Percentiles rank a stretch among this genome's conserved stretches.
These are phyloP conservation scores for Penicillium crustosum DNA, from an alignment of 2,329 filamentous ascomycete species.

Conservation along the genomic window DNA sequence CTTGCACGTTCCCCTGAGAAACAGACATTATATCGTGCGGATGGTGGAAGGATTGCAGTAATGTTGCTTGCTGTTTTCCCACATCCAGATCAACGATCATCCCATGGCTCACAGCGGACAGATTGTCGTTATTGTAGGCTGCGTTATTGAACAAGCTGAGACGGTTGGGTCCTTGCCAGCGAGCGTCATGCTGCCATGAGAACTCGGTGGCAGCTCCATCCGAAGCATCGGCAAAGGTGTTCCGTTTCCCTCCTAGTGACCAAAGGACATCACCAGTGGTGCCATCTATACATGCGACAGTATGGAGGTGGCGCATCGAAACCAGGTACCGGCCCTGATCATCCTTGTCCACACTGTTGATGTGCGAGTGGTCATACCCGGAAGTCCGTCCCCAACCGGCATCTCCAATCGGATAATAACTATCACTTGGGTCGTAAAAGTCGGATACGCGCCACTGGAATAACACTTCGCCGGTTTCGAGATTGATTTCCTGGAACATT, in stretches of 20 bases:
- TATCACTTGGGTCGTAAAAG: slow-evolving; percentile 34
- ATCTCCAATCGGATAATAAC: slow-evolving; percentile 17
- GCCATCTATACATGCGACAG: slow-evolving; percentile 44
- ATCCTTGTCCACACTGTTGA: slow-evolving; percentile 56
- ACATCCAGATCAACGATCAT: slow-evolving; percentile 19
- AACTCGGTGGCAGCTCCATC: slow-evolving; percentile 25
- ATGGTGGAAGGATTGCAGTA: slow-evolving; percentile 18
- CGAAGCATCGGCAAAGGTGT: slow-evolving; percentile 29
- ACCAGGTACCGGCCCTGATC: slow-evolving; percentile 44
- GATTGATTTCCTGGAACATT: slow-evolving; percentile 48
- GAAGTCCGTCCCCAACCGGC: slow-evolving; percentile 19
- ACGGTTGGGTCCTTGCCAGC: slow-evolving; percentile 25
- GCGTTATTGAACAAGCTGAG: slow-evolving; percentile 32
- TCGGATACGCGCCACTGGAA: slow-evolving; percentile 50
- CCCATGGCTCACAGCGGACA: slow-evolving; percentile 18
- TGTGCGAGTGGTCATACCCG: slow-evolving; percentile 56
- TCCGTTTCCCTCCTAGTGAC: slow-evolving; percentile 32
- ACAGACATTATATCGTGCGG: slow-evolving; percentile 20
- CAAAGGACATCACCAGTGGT: slow-evolving; percentile 27
- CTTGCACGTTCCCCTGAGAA: slow-evolving; percentile 24
- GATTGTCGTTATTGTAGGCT: slow-evolving; percentile 18
- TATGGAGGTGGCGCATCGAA: slow-evolving; percentile 41
- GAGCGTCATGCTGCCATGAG: slow-evolving; percentile 34
- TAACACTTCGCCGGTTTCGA: slow-evolving; percentile 43
- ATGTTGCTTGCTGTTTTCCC: slow-evolving; percentile 5